Conservation (phyloP, 1,284 basidiomycete genomes). For the Waitea zeae region DNA sequence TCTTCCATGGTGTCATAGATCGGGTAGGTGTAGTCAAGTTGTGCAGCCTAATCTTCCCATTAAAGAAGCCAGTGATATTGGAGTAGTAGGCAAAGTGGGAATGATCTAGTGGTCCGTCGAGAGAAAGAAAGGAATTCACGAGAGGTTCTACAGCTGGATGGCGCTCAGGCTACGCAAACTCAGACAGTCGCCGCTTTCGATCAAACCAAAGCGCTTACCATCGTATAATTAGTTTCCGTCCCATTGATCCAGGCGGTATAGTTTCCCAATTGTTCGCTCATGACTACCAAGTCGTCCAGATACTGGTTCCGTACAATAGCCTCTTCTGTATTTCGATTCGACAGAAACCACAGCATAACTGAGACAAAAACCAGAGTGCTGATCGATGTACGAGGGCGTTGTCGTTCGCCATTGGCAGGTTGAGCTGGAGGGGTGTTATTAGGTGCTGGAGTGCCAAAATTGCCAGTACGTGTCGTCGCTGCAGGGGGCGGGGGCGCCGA, state of each 20-base stretch:
- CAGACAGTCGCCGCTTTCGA: too few species aligned
- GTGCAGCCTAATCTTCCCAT: constrained; percentile 37
- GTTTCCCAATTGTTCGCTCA: constrained; percentile 45
- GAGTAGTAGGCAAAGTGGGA: constrained; percentile 39
- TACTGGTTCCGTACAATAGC: constrained; percentile 45
- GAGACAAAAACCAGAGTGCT: constrained; percentile 59
- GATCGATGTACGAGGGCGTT: constrained; percentile 34
- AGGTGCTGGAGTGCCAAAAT: too few species aligned
- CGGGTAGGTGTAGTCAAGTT: constrained; percentile 39
- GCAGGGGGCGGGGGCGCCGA: too few species aligned
- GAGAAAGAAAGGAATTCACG: constrained; percentile 28
- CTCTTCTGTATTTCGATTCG: constrained; percentile 40
- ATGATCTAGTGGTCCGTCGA: constrained; percentile 27
- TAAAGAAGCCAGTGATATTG: constrained; percentile 63
- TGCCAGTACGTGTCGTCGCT: too few species aligned
- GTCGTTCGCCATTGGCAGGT: too few species aligned
- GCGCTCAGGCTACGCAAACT: constrained; percentile 40
- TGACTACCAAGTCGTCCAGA: constrained; percentile 35
- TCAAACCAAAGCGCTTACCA: constrained; percentile 46
- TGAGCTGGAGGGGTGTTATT: too few species aligned
- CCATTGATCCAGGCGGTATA: constrained; percentile 63
- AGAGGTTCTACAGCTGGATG: constrained; percentile 28
- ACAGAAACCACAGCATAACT: constrained; percentile 60
- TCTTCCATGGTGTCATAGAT: too few species aligned
- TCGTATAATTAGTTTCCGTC: constrained; percentile 41